Conservation (phyloP, 2,329 filamentous ascomycete genomes). For the Fusarium sp. region DNA sequence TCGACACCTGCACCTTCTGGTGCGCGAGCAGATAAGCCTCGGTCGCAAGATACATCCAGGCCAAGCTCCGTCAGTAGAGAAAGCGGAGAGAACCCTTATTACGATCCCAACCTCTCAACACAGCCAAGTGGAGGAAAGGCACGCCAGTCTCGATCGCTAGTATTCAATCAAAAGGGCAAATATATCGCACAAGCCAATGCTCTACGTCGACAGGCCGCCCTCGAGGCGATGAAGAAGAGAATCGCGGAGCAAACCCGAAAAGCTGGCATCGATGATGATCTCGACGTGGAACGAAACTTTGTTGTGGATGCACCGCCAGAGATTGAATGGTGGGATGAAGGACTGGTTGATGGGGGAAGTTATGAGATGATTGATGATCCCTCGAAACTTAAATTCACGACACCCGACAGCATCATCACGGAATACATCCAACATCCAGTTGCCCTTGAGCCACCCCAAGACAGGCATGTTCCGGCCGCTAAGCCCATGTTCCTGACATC, state of each 20-base stretch:
- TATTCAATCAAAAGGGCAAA: constrained; percentile 96
- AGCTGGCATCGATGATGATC: constrained; percentile 92
- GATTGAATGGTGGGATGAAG: constrained; percentile 98
- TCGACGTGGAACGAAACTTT: constrained; percentile 90
- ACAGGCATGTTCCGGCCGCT: constrained; percentile 79
- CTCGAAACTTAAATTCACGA: constrained; percentile 76
- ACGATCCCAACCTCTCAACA: constrained; percentile 73
- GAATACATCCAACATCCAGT: constrained; percentile 94
- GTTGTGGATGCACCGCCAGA: constrained; percentile 84
- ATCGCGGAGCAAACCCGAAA: constrained; percentile 89
- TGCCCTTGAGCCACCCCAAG: constrained; percentile 88
- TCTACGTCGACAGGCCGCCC: constrained; percentile 82
- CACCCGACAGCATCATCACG: constrained; percentile 87
- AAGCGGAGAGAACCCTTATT: constrained; percentile 76
- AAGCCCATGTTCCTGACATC: constrained; percentile 94
- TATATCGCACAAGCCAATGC: constrained; percentile 96
- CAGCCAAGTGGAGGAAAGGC: constrained; percentile 68
- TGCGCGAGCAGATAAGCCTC: constrained; percentile 29
- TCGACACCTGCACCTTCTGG: constrained; percentile 32
- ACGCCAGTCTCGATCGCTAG: constrained; percentile 78
- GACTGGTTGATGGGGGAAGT: constrained; percentile 76
- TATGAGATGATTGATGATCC: constrained; percentile 78
- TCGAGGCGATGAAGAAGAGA: constrained; percentile 94
- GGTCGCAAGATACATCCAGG: constrained; percentile 33
- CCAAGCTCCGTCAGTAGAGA: constrained; percentile 30